A percentile compares a stretch with the other conserved stretches of the same genome.
Evolutionary conservation across 2,329 filamentous ascomycete species (phyloP).

Genomic region (Cytospora mali): DNA sequence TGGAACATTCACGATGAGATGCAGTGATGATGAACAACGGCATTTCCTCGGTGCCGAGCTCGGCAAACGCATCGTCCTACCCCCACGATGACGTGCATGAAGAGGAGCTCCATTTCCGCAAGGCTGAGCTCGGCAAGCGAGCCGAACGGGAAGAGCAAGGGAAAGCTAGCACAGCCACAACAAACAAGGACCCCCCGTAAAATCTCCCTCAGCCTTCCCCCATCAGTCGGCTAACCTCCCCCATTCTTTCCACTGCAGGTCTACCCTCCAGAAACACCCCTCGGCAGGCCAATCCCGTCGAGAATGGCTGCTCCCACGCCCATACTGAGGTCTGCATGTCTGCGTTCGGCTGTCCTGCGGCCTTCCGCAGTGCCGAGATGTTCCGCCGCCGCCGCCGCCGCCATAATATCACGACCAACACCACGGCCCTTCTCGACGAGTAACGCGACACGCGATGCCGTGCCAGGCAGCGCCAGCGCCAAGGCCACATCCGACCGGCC

Average conservation of each 20-base stretch:
- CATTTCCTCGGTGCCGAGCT: constrained; percentile 15
- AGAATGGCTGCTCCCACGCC: constrained; percentile 22
- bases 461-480: neutral
- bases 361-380: neutral
- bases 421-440: constrained; percentile 22
- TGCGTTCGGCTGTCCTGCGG: constrained; percentile 14
- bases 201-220: constrained; percentile 22
- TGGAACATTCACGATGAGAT: too few relatives aligned
- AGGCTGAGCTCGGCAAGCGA: constrained; percentile 22
- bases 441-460: constrained; percentile 1
- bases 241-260: neutral
- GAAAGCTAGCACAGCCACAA: constrained; percentile 11
- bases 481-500: constrained; percentile 51
- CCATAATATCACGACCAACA: constrained; percentile 15
- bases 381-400: neutral
- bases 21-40: too few relatives aligned
- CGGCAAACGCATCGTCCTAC: constrained; percentile 4
- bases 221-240: neutral
- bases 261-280: too few relatives aligned
- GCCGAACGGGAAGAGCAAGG: constrained; percentile 3
- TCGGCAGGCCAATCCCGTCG: constrained; percentile 6
- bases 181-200: constrained; percentile 5
- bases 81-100: constrained; percentile 19
- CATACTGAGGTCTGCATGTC: constrained; percentile 13
- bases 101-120: constrained; percentile 1